Evolutionary conservation across 352 stramenopile genomes (phyloP).

Genomic region (Pythium utonaiense): DNA sequence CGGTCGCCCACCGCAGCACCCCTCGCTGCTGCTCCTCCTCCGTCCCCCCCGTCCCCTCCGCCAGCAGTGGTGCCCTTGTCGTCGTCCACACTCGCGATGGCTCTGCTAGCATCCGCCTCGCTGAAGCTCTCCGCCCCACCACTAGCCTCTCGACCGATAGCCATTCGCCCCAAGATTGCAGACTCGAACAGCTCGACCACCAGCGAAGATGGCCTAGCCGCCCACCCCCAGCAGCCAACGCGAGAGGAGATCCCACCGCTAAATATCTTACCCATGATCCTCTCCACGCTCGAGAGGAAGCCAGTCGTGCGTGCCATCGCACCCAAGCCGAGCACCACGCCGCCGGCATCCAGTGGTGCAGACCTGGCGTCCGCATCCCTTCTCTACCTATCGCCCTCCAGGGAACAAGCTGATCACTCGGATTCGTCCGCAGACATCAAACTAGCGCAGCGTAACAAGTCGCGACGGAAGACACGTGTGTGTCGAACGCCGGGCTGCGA

Average conservation of each 20-base stretch:
- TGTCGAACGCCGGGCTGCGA: constrained; percentile 42
- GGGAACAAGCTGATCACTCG: not conserved
- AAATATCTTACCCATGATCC: not conserved
- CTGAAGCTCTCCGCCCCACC: not conserved
- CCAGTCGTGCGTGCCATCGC: constrained; percentile 8
- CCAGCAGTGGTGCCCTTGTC: not conserved
- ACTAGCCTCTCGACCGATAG: not conserved
- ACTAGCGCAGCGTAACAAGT: constrained; percentile 10
- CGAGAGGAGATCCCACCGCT: not conserved
- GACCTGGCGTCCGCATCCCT: not conserved
- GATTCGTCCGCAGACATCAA: constrained; percentile 4
- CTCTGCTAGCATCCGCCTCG: constrained; percentile 8
- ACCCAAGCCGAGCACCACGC: constrained; percentile 2
- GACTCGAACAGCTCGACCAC: not conserved
- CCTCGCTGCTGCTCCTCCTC: not conserved
- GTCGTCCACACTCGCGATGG: constrained; percentile 6
- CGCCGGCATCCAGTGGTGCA: not conserved
- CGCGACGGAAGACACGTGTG: constrained; percentile 44
- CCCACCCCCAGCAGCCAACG: not conserved
- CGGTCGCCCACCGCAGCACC: not conserved
- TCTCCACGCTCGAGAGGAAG: not conserved
- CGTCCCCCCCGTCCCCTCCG: not conserved
- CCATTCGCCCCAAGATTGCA: constrained; percentile 8
- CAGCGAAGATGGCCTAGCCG: not conserved
- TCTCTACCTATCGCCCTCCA: not conserved